Conservation (phyloP, 306 rosid genomes). For the Quercus berberidifolia region DNA sequence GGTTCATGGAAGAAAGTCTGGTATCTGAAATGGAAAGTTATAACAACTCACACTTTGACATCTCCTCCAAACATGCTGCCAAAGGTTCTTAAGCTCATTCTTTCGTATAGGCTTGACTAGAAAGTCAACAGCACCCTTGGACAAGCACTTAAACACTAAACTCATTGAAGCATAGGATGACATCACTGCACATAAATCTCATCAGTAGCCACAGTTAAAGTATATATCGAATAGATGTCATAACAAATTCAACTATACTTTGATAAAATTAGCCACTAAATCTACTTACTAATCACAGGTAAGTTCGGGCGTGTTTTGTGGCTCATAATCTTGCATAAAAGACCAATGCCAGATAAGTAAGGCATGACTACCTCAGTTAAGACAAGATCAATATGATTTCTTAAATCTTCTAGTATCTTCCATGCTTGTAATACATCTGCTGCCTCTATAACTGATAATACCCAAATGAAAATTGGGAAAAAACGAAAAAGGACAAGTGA, state of each 20-base stretch:
- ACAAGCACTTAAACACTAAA: conserved; percentile 92
- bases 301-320: conserved; percentile 69
- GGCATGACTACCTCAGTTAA: conserved; percentile 94
- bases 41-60: conserved; percentile 80
- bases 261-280: conserved; percentile 15
- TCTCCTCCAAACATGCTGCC: conserved; percentile 99
- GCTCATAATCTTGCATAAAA: conserved; percentile 78
- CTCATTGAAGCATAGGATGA: conserved; percentile 93
- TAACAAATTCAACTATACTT: conserved; percentile 26
- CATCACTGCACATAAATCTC: conserved; percentile 86
- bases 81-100: conserved; percentile 93
- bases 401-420: conserved; percentile 78
- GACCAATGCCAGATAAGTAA: conserved; percentile 74
- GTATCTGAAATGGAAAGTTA: conserved; percentile 7
- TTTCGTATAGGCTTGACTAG: conserved; percentile 92
- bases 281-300: conserved; percentile 85
- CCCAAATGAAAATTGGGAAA: not conserved
- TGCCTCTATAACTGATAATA: conserved; percentile 62
- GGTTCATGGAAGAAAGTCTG: not conserved
- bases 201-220: conserved; percentile 41
- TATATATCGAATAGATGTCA: conserved; percentile 30
- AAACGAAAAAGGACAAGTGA: not conserved
- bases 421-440: conserved; percentile 88
- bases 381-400: conserved; percentile 79
- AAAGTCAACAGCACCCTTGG: conserved; percentile 95